These are phyloP conservation scores for Macrophomina phaseolina DNA, from an alignment of 2,329 filamentous ascomycete genomes.

Conservation along the genomic window DNA sequence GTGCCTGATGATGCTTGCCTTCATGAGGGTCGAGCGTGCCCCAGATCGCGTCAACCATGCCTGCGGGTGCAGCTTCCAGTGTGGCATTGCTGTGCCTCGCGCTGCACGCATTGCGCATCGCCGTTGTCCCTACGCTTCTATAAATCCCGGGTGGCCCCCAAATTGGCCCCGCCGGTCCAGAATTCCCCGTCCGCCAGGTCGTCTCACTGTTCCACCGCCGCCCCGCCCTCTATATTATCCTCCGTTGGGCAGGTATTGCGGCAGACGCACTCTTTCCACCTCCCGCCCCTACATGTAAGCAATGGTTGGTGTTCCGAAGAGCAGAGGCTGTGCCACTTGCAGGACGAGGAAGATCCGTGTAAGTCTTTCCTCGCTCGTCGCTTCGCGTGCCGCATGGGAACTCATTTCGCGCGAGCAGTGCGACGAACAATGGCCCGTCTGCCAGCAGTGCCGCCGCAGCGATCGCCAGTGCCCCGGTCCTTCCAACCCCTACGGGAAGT, in stretches of 20 bases:
- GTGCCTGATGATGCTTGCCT: slow-evolving; percentile 2
- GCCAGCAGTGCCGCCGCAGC: slow-evolving; percentile 43
- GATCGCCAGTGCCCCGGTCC: slow-evolving; percentile 42
- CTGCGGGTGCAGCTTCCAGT: not conserved
- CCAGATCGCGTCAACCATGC: slow-evolving; percentile 6
- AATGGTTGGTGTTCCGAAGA: slow-evolving; percentile 28
- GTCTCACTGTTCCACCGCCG: slow-evolving; percentile 3
- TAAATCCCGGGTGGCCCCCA: slow-evolving; percentile 15
- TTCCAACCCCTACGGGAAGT: slow-evolving; percentile 21
- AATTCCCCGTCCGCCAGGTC: not conserved
- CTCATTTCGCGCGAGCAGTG: slow-evolving; percentile 32
- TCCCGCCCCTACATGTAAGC: not conserved
- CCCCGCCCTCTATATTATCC: not conserved
- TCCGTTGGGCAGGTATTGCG: not conserved
- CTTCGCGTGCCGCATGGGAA: slow-evolving; percentile 7
- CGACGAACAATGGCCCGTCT: slow-evolving; percentile 43
- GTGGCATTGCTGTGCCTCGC: slow-evolving; percentile 7
- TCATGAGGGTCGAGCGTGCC: not conserved
- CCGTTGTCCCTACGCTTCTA: not conserved
- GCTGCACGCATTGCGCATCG: not conserved
- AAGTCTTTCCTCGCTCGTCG: slow-evolving; percentile 14
- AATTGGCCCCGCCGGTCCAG: not conserved
- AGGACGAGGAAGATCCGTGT: slow-evolving; percentile 24
- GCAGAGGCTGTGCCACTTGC: slow-evolving; percentile 25
- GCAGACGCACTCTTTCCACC: not conserved